A percentile compares a stretch with the other conserved stretches of the same genome.
Evolutionary conservation across 345 rosid species (phyloP).

Genomic region (Gynandropsis gynandra): DNA sequence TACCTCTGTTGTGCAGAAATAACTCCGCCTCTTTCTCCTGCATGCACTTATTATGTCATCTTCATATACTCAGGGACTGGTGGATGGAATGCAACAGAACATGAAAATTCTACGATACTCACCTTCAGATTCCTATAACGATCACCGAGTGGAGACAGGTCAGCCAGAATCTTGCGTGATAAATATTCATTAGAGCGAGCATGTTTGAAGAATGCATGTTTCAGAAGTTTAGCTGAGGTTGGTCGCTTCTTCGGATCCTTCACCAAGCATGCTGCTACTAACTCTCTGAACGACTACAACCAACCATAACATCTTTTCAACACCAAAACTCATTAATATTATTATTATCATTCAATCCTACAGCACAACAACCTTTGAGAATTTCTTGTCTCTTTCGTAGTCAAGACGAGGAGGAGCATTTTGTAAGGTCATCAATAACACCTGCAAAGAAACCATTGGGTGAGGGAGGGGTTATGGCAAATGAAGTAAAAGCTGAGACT

Average conservation of each 20-base stretch:
- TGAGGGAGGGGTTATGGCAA: not conserved
- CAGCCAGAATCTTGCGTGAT: constrained; percentile 37
- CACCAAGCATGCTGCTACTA: constrained; percentile 65
- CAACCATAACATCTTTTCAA: not conserved
- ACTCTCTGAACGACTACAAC: constrained; percentile 57
- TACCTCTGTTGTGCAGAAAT: constrained; percentile 44
- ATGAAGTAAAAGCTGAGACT: too few relatives aligned
- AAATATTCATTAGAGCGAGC: constrained; percentile 44
- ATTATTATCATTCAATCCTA: not conserved
- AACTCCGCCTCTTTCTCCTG: constrained; percentile 56
- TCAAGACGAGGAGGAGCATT: constrained; percentile 70
- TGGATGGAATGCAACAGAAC: not conserved
- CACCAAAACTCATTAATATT: not conserved
- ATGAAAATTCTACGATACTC: constrained; percentile 2
- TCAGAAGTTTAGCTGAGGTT: constrained; percentile 48
- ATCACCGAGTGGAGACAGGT: constrained; percentile 51
- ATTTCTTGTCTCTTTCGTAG: constrained; percentile 37
- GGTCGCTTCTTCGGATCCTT: constrained; percentile 79
- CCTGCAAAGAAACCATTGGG: constrained; percentile 26
- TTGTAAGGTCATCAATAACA: constrained; percentile 62
- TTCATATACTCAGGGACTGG: not conserved
- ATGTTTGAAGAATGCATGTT: constrained; percentile 55
- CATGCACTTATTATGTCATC: not conserved
- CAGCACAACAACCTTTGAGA: constrained; percentile 57
- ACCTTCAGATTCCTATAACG: constrained; percentile 56